Percentiles rank a stretch among this genome's conserved stretches.
Conservation (phyloP, 1,284 basidiomycete genomes). For the Ganoderma sinense region DNA sequence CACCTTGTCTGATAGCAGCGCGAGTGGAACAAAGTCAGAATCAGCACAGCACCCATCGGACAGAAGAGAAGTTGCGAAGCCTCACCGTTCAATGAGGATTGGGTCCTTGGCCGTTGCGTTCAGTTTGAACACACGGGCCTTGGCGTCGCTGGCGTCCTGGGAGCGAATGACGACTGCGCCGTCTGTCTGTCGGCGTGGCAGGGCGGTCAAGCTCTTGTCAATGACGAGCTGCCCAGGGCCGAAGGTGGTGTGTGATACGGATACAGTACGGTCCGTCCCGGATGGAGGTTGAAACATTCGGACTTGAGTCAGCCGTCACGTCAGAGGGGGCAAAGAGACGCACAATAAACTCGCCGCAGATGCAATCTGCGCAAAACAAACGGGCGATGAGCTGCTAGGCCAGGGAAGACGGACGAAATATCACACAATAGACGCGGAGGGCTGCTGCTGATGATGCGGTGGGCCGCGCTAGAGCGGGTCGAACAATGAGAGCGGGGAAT, state of each 20-base stretch:
- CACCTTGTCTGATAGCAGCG: conserved; percentile 53
- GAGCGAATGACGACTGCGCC: conserved; percentile 75
- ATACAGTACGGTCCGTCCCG: not conserved
- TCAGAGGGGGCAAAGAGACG: conserved; percentile 39
- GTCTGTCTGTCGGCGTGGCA: conserved; percentile 79
- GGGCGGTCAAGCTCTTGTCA: conserved; percentile 72
- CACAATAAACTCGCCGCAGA: conserved; percentile 87
- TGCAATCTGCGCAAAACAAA: conserved; percentile 64
- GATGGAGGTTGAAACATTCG: conserved; percentile 18
- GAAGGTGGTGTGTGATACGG: not conserved
- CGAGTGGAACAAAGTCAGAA: conserved; percentile 14
- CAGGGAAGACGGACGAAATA: conserved; percentile 23
- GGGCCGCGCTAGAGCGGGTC: conserved; percentile 63
- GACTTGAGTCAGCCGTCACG: conserved; percentile 13
- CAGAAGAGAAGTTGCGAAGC: conserved; percentile 16
- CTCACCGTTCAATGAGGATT: conserved; percentile 76
- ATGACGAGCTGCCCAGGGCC: conserved; percentile 70
- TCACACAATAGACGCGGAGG: conserved; percentile 81
- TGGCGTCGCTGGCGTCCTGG: conserved; percentile 61
- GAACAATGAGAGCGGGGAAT: conserved; percentile 22
- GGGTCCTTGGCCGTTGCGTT: conserved; percentile 72
- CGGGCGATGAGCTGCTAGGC: conserved; percentile 19
- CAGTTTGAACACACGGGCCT: conserved; percentile 80
- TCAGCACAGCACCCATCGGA: not conserved
- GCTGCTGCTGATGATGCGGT: conserved; percentile 81